phyloP scores from a whole-genome alignment of 75 land plant genomes.

The Picea glauca region DNA sequence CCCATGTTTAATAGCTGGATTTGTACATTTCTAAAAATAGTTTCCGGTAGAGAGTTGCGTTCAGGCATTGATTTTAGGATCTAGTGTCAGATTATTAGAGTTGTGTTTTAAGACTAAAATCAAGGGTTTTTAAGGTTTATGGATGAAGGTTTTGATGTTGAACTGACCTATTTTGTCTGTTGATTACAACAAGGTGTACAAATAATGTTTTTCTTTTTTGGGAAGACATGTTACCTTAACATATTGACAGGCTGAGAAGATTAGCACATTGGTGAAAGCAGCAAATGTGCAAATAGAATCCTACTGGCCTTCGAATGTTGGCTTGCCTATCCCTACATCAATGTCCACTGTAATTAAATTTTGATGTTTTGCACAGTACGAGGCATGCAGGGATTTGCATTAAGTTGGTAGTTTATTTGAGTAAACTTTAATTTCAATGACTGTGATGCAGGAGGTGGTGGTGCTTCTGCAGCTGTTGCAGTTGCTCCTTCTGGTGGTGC shows the following conservation, averaged over 20 bases:
- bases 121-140: too few relatives aligned
- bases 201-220: neutral
- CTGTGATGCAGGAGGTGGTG: conserved; percentile 9
- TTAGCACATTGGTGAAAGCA: conserved; percentile 41
- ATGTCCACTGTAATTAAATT: neutral
- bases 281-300: conserved; percentile 43
- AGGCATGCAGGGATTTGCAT: neutral
- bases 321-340: neutral
- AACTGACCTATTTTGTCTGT: too few relatives aligned
- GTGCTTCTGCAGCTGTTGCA: conserved; percentile 11
- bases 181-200: too few relatives aligned
- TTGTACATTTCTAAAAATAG: too few relatives aligned
- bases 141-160: too few relatives aligned
- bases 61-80: too few relatives aligned
- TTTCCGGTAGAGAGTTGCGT: too few relatives aligned
- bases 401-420: neutral
- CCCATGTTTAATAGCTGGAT: too few relatives aligned
- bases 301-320: conserved; percentile 44
- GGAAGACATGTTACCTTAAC: neutral
- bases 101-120: too few relatives aligned
- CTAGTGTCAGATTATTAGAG: too few relatives aligned
- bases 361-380: neutral
- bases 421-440: neutral
- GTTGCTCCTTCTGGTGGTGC: conserved; percentile 14
- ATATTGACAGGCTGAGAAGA: conserved; percentile 43